Evolutionary conservation across 2,329 filamentous ascomycete species (phyloP).

Genomic region (Hymenoscyphus salicellus): DNA sequence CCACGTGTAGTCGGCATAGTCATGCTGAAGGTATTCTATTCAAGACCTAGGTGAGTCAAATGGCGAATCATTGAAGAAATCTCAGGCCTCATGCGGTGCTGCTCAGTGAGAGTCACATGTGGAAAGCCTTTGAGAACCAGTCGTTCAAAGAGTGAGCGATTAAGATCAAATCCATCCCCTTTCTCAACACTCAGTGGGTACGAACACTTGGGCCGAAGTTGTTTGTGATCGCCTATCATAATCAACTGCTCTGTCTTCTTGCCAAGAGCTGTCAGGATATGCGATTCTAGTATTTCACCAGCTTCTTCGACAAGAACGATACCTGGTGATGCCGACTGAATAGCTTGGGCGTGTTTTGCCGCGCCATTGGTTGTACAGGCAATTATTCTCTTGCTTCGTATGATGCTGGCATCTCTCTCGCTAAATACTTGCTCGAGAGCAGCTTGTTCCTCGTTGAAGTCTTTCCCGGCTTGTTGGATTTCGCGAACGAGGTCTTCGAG

Average conservation of each 20-base stretch:
- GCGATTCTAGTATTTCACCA: constrained; percentile 68
- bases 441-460: constrained; percentile 44
- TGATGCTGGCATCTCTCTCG: constrained; percentile 42
- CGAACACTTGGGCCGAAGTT: constrained; percentile 62
- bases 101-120: constrained; percentile 53
- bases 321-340: constrained; percentile 54
- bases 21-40: constrained; percentile 54
- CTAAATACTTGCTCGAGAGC: constrained; percentile 45
- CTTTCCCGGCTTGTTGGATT: constrained; percentile 40
- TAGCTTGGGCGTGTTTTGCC: constrained; percentile 56
- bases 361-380: constrained; percentile 70
- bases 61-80: constrained; percentile 58
- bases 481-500: constrained; percentile 48
- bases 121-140: constrained; percentile 55
- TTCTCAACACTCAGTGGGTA: constrained; percentile 61
- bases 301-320: constrained; percentile 66
- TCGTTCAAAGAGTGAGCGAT: constrained; percentile 67
- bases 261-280: constrained; percentile 60
- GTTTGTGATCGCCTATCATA: constrained; percentile 71
- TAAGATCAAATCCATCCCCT: constrained; percentile 63
- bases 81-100: constrained; percentile 68
- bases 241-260: constrained; percentile 59
- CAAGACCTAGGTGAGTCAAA: constrained; percentile 60
- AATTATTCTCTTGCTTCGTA: constrained; percentile 59
- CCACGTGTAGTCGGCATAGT: no score